Base-by-base conservation (phyloP, 495 filamentous ascomycete species). In the Cercophora samala region DNA sequence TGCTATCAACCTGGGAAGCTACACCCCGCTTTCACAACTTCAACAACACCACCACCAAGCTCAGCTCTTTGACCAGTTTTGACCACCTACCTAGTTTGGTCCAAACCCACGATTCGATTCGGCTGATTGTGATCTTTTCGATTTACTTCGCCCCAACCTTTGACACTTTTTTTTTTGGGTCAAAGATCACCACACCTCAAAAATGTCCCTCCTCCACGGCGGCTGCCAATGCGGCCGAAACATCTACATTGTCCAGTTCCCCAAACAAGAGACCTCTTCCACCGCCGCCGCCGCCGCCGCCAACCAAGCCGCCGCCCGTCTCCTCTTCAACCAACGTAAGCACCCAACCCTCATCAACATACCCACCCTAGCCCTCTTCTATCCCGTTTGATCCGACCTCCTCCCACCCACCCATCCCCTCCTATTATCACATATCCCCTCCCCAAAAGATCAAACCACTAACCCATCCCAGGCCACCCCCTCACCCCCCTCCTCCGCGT, bases 171-270 rank as follows among this genome's bases (percentile, higher is more conserved):
- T 5, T 54, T 54, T 4, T 54, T 13, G 4, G 3, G 52, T 54
- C 19, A 13, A 54, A 54, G 13, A 54, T 5, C 4, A 54, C 3
- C 15, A 4, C 17, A 4, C n/a, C 13, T 13, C 8, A 24, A 76
- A 17, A 4, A 88, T 86, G 84, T 76, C 72, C 74, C 81, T 79
- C 23, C 85, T 97, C 25, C 84, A 82, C 63, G 93, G 93, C 65
- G 83, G 88, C 73, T 97, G 93, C 78, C 86, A 89, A 25, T 97
- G 93, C 76, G 92, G 92, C 53, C 88, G 93, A 29, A 96, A 94
- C 72, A 84, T 88, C 68, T 97, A 96, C 77, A 82, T 85, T 19
- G 86, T 97, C 65, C 76, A 83, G 26, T 82, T 93, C 29, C 92
- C 93, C 3, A 69, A 79, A 3, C 70, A 85, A 67, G 76, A 84